These are phyloP conservation scores for Domatiomyces globalis DNA, from an alignment of 2,329 filamentous ascomycete species.

Conservation along the genomic window DNA sequence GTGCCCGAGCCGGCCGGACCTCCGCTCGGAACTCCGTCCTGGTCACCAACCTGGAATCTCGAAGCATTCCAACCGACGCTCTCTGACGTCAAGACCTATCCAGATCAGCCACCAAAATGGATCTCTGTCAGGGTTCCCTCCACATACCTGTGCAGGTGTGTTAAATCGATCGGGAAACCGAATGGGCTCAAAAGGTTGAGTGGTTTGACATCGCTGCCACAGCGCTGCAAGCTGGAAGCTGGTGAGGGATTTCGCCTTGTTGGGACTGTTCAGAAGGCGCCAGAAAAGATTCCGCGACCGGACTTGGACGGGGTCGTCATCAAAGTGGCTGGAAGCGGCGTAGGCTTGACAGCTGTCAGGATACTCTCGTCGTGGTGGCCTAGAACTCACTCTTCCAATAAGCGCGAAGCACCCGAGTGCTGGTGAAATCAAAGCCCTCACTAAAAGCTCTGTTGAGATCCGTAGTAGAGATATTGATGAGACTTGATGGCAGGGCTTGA, in stretches of 20 bases:
- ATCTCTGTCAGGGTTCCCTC: neutral
- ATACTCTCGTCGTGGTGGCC: constrained; percentile 7
- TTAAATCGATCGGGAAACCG: neutral
- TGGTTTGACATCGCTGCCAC: constrained; percentile 21
- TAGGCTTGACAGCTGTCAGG: constrained; percentile 27
- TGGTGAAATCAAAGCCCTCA: constrained; percentile 1
- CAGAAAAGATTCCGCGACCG: constrained; percentile 41
- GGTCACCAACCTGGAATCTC: neutral
- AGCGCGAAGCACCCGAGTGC: constrained; percentile 24
- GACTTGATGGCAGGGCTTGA: neutral
- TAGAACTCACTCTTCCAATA: constrained; percentile 35
- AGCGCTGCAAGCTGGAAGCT: constrained; percentile 29
- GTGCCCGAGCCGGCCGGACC: neutral
- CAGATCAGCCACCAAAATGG: neutral
- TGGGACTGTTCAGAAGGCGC: constrained; percentile 35
- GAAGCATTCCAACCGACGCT: neutral
- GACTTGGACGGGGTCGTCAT: constrained; percentile 27
- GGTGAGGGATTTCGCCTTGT: constrained; percentile 25
- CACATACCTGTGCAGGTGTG: neutral
- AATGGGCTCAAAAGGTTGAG: neutral
- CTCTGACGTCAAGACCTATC: neutral
- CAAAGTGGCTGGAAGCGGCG: constrained; percentile 30
- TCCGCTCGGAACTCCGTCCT: neutral
- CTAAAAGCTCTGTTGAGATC: neutral
- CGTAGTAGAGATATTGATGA: neutral